Evolutionary conservation across 495 filamentous ascomycete species (phyloP), one percentile per base, ranked within the genome.

Genomic region (Oleoguttula mirabilis): DNA sequence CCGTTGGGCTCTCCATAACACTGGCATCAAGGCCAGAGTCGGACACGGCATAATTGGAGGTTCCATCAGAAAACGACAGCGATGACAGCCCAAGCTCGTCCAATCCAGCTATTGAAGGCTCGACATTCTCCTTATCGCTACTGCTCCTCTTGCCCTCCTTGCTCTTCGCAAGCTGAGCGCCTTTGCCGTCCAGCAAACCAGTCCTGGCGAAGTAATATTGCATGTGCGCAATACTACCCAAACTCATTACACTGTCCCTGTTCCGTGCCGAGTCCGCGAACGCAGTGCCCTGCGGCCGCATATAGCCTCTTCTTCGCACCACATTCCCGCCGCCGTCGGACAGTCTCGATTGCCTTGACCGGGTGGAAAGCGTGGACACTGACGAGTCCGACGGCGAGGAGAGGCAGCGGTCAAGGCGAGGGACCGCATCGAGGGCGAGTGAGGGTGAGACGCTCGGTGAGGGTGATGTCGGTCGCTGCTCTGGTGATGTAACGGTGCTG

Each of bases 141-240:
- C 21, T 32, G 35, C 40, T 38, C 43, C 46, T 59, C 64, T 34
- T 64, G 50, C 70, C 75, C 44, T 68, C 71, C 51, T 80, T 80
- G 41, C 73, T 67, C 52, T 82, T 81, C 6, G 79, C 76, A 39
- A 88, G 63, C 44, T 87, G 83, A 36, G 79, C 90, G 14, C 87
- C 88, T 59, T 94, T 95, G 25, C 88, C 87, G 55, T 98, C 90
- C 35, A 98, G 60, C 38, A 98, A 60, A 2, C 90, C 90, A 3
- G 90, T 98, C 37, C 92, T 72, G 27, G 90, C 88, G 60, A 98
- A 98, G 60, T 96, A 98, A 60, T 98, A 94, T 55, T 98, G 90
- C 52, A 98, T 65, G 64, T 98, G 90, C 34, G 88, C 85, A 53
- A 98, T 98, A 57, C 87, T 94, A 19, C 90, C 90, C 47, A 98